These are phyloP conservation scores for Aspergillus tubingensis DNA, from an alignment of 2,329 filamentous ascomycete species.

Conservation along the genomic window DNA sequence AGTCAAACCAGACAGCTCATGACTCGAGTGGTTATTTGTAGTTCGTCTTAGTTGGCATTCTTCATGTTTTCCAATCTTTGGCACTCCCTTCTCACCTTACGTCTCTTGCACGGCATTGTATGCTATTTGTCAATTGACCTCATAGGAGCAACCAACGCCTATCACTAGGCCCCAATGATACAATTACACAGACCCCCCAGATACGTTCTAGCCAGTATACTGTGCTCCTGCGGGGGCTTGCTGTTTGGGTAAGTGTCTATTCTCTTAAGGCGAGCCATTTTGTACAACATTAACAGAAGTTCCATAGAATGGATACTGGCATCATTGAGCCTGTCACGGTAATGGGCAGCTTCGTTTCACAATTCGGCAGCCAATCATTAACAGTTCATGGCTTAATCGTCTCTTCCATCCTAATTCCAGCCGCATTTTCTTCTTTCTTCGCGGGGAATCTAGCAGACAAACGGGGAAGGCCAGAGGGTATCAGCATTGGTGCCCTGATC, in stretches of 20 bases:
- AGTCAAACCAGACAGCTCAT: neutral
- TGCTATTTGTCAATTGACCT: neutral
- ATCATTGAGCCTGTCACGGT: slow-evolving; percentile 62
- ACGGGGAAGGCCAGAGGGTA: slow-evolving; percentile 53
- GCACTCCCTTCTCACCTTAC: neutral
- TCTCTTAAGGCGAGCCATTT: neutral
- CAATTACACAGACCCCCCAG: slow-evolving; percentile 15
- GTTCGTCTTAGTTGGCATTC: neutral
- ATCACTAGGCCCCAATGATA: slow-evolving; percentile 4
- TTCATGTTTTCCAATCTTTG: neutral
- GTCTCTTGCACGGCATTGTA: neutral
- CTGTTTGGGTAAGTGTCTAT: slow-evolving; percentile 20
- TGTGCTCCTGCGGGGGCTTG: slow-evolving; percentile 23
- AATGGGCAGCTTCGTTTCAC: slow-evolving; percentile 55
- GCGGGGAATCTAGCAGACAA: slow-evolving; percentile 57
- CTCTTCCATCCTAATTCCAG: slow-evolving; percentile 61
- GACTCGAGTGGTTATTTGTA: neutral
- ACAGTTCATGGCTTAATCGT: slow-evolving; percentile 60
- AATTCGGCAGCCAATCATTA: slow-evolving; percentile 55
- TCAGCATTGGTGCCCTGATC: slow-evolving; percentile 53
- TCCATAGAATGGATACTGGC: slow-evolving; percentile 49
- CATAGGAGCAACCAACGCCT: neutral
- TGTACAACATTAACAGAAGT: neutral
- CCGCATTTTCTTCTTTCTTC: slow-evolving; percentile 59
- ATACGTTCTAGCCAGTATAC: slow-evolving; percentile 22